A percentile compares a stretch with the other conserved stretches of the same genome.
Evolutionary conservation across 352 stramenopile genomes (phyloP).

Genomic region (Pythium coloratum): DNA sequence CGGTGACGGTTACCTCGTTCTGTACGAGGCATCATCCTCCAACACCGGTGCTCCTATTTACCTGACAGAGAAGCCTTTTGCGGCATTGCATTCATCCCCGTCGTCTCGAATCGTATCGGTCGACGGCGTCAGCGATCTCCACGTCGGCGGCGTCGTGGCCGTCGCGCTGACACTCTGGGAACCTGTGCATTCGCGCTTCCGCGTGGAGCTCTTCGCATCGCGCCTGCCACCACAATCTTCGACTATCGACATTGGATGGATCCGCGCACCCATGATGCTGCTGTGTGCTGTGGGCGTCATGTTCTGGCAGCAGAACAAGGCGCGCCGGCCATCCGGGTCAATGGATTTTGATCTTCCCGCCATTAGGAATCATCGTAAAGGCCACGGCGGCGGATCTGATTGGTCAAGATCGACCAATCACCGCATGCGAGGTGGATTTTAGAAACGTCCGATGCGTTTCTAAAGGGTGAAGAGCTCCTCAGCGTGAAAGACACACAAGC

Average conservation of each 20-base stretch:
- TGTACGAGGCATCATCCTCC: slow-evolving; percentile 28
- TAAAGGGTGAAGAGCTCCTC: background rate
- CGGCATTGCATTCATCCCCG: background rate
- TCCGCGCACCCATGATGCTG: slow-evolving; percentile 42
- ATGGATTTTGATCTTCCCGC: slow-evolving; percentile 6
- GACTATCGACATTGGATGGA: slow-evolving; percentile 37
- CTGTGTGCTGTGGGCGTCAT: slow-evolving; percentile 41
- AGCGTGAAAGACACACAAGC: background rate
- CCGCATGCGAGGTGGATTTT: slow-evolving; percentile 14
- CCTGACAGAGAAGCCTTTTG: slow-evolving; percentile 25
- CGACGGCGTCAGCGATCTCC: slow-evolving; percentile 19
- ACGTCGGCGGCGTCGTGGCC: slow-evolving; percentile 1
- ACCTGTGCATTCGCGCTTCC: slow-evolving; percentile 2
- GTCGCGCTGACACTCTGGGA: background rate
- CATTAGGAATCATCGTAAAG: background rate
- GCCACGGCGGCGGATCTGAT: slow-evolving; percentile 13
- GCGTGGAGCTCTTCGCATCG: slow-evolving; percentile 31
- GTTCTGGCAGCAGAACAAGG: slow-evolving; percentile 41
- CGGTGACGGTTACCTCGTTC: slow-evolving; percentile 19
- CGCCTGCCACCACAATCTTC: slow-evolving; percentile 24
- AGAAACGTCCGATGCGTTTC: slow-evolving; percentile 17
- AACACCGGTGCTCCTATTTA: slow-evolving; percentile 14
- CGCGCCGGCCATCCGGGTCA: slow-evolving; percentile 6
- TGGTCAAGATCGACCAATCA: slow-evolving; percentile 27
- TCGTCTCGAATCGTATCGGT: slow-evolving; percentile 7